Evolutionary conservation across 2,329 filamentous ascomycete species (phyloP).

Genomic region (Cercospora zeina): DNA sequence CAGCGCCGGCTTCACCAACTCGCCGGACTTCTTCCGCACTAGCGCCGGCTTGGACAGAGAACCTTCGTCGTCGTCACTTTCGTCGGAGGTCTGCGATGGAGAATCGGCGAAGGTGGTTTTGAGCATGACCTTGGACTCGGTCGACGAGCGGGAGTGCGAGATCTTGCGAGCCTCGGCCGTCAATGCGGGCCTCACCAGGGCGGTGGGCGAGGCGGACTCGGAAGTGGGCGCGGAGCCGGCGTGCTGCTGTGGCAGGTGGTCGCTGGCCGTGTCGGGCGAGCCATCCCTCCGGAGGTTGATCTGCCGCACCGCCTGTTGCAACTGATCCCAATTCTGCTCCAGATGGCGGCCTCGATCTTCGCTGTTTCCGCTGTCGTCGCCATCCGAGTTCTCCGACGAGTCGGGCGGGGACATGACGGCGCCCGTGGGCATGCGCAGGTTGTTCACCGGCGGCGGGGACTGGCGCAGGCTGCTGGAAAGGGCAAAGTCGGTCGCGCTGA

Average conservation of each 20-base stretch:
- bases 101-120: constrained; percentile 48
- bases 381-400: constrained; percentile 75
- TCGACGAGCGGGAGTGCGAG: constrained; percentile 61
- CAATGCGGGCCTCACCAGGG: constrained; percentile 41
- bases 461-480: constrained; percentile 68
- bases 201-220: constrained; percentile 39
- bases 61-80: constrained; percentile 55
- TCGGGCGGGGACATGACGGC: constrained; percentile 91
- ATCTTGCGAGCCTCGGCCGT: constrained; percentile 61
- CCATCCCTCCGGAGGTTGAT: constrained; percentile 66
- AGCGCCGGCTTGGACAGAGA: constrained; percentile 70
- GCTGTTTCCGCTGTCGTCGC: constrained; percentile 57
- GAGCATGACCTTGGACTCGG: constrained; percentile 56
- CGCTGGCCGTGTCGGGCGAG: constrained; percentile 53
- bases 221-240: constrained; percentile 41
- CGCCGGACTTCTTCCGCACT: constrained; percentile 96
- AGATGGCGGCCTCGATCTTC: constrained; percentile 42
- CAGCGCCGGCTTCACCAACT: constrained; percentile 89
- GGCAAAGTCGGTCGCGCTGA: constrained; percentile 35
- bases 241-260: constrained; percentile 22
- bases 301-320: constrained; percentile 79
- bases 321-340: constrained; percentile 58
- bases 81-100: constrained; percentile 48
- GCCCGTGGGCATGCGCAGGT: constrained; percentile 74
- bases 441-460: constrained; percentile 78